Evolutionary conservation across 1,284 basidiomycete species (phyloP).

Genomic region (Ceratobasidium papillatum): DNA sequence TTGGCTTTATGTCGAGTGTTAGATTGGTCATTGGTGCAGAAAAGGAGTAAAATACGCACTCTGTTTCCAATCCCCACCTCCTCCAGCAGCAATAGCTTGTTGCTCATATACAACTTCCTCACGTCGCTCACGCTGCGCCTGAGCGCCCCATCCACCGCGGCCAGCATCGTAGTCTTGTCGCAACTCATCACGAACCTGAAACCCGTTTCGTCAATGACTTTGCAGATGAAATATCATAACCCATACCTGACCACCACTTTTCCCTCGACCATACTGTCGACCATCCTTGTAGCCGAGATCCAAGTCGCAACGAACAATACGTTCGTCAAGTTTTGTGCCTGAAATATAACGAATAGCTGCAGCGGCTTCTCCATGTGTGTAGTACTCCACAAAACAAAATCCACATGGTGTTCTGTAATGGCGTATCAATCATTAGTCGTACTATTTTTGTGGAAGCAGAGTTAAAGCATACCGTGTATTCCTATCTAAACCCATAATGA

Average conservation of each 20-base stretch:
- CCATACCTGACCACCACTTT: conserved; percentile 90
- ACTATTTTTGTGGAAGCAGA: neutral
- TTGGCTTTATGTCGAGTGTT: conserved; percentile 4
- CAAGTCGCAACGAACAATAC: conserved; percentile 97
- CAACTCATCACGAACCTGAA: conserved; percentile 88
- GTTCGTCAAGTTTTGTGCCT: conserved; percentile 98
- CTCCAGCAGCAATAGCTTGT: conserved; percentile 65
- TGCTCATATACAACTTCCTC: conserved; percentile 89
- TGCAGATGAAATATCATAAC: neutral
- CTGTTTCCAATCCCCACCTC: conserved; percentile 79
- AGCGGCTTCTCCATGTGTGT: conserved; percentile 93
- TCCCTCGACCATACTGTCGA: conserved; percentile 95
- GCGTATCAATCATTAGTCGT: conserved; percentile 3
- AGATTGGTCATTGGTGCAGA: neutral
- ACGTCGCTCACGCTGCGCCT: conserved; percentile 79
- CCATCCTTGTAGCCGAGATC: conserved; percentile 99
- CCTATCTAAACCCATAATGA: conserved; percentile 99
- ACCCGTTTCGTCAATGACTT: neutral
- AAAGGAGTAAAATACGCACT: conserved; percentile 4
- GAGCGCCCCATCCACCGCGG: conserved; percentile 95
- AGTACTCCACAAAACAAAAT: conserved; percentile 99
- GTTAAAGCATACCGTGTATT: conserved; percentile 76
- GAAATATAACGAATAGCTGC: conserved; percentile 94
- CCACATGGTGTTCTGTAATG: conserved; percentile 90
- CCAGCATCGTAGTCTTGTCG: conserved; percentile 97